Evolutionary conservation across 768 basidiomycete genomes (phyloP).

Genomic region (Tricholomella constricta): DNA sequence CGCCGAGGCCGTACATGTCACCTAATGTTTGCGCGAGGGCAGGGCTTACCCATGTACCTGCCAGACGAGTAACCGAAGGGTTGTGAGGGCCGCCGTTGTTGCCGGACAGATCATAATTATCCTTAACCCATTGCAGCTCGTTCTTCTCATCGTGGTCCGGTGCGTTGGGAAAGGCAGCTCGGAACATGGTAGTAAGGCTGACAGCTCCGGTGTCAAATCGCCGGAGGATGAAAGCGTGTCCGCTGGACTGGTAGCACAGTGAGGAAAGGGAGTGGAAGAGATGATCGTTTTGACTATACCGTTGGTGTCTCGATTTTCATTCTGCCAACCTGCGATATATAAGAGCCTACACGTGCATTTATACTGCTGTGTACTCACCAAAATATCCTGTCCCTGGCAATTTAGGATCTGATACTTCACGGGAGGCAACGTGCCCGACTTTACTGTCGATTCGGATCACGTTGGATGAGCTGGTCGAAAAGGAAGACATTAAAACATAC

Average conservation of each 20-base stretch:
- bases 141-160: conserved; percentile 73
- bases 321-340: conserved; percentile 66
- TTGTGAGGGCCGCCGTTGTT: conserved; percentile 76
- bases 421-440: conserved; percentile 49
- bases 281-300: conserved; percentile 44
- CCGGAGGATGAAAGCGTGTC: conserved; percentile 93
- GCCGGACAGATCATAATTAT: conserved; percentile 70
- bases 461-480: conserved; percentile 9
- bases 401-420: conserved; percentile 94
- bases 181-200: conserved; percentile 94
- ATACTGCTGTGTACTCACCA: conserved; percentile 29
- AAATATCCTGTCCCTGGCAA: conserved; percentile 84
- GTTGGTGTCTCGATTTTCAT: conserved; percentile 84
- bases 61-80: conserved; percentile 67
- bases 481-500: conserved; percentile 31
- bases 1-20: conserved; percentile 60
- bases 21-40: conserved; percentile 69
- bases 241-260: conserved; percentile 50
- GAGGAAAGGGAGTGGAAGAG: conserved; percentile 16
- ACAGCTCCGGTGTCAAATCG: conserved; percentile 93
- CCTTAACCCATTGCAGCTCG: conserved; percentile 85
- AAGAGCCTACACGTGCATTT: conserved; percentile 1
- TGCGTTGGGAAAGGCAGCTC: conserved; percentile 88
- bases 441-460: conserved; percentile 30
- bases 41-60: conserved; percentile 84